phyloP scores from a whole-genome alignment of 2,329 filamentous ascomycete species.

The Cryphonectria naterciae region DNA sequence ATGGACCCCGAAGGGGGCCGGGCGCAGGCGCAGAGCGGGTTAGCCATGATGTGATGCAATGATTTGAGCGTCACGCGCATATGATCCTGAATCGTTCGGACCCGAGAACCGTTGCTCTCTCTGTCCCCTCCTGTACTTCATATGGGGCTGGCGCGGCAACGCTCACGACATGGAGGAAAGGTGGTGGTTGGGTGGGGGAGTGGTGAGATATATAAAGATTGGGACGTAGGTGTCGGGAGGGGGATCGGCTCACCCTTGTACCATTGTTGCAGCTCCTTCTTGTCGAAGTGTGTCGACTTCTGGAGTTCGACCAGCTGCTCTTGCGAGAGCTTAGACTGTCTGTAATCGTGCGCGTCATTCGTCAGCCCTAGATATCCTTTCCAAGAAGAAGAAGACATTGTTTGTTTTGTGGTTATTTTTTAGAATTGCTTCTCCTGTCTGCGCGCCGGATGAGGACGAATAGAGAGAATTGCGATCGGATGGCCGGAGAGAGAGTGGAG shows the following conservation, averaged over 20 bases:
- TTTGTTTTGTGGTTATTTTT: background rate
- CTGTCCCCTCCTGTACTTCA: background rate
- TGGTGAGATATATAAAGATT: background rate
- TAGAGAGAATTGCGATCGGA: background rate
- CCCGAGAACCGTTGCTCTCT: background rate
- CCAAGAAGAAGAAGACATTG: constrained; percentile 3
- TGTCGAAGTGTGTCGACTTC: constrained; percentile 97
- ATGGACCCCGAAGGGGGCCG: constrained; percentile 9
- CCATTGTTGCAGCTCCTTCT: constrained; percentile 99
- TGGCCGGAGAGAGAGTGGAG: constrained; percentile 10
- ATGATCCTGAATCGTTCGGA: background rate
- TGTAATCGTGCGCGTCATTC: constrained; percentile 43
- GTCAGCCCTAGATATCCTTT: constrained; percentile 21
- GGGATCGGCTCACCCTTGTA: constrained; percentile 78
- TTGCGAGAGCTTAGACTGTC: constrained; percentile 97
- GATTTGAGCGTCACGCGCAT: background rate
- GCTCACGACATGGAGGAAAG: background rate
- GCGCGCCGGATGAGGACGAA: background rate
- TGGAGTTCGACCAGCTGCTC: constrained; percentile 95
- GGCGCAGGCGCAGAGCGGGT: constrained; percentile 4
- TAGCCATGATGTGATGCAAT: background rate
- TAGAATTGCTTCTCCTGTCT: background rate
- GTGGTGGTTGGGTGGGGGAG: too few relatives aligned
- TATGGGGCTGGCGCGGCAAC: background rate
- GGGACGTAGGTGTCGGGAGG: background rate